Evolutionary conservation across 371 early-diverging fungal genomes (phyloP), one percentile per base, ranked within the genome.

Genomic region (Mortierella sp.): DNA sequence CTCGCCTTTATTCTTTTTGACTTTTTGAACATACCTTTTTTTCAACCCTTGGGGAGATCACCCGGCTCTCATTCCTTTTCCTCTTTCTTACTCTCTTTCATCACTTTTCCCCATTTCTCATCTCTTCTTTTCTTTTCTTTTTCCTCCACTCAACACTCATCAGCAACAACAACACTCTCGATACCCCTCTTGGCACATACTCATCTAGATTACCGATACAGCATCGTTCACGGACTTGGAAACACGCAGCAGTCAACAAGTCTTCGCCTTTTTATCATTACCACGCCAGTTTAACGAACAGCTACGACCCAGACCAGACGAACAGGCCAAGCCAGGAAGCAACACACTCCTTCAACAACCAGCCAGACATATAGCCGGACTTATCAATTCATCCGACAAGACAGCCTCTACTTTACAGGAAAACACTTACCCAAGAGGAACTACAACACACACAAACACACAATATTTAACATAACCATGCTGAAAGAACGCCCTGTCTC

Each of bases 401-500:
- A n/a, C n/a, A n/a, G n/a, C n/a, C n/a, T n/a, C n/a, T n/a, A n/a
- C n/a, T n/a, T n/a, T n/a, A n/a, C n/a, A n/a, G n/a, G n/a, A n/a
- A n/a, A n/a, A n/a, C n/a, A 58, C 29, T 29, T 19, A 31, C 14
- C 29, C 26, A 26, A 13, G 2, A 34, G 34, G 14, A 58, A 16
- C 55, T 26, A 9, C 14, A 26, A 29, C 55, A 53, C 55, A 53
- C 29, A 53, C 16, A 50, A 6, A 53, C 16, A 29, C 29, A 53
- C 6, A 53, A 47, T 5, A 24, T 10, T 26, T 55, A 61, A 10
- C 65, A 64, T 64, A n/a, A n/a, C 55, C 55, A 41, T 66, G 50
- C 48, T 34, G 29, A 66, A 72, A 61, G 68, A 67, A 31, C 68
- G 72, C 13, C 71, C 68, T 39, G 31, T 71, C 43, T 64, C 77